phyloP scores from a whole-genome alignment of 1,284 basidiomycete species.

The Austropuccinia psidii region DNA sequence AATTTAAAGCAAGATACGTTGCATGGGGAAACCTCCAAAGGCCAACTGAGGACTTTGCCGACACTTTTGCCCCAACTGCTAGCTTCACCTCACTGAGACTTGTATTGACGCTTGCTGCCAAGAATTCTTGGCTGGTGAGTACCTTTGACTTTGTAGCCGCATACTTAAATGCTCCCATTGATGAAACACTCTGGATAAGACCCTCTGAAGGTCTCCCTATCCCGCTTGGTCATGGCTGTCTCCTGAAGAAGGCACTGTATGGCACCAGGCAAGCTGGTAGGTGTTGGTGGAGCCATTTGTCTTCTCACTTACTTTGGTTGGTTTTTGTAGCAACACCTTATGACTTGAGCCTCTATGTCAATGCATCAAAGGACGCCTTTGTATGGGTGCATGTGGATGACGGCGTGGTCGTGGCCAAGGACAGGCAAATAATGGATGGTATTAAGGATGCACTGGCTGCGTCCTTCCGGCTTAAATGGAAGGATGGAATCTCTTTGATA shows the following conservation, averaged over 20 bases:
- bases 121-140: neutral
- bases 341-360: no score
- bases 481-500: no score
- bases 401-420: no score
- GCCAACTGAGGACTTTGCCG: neutral
- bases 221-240: neutral
- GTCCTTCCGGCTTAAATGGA: no score
- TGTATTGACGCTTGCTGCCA: neutral
- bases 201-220: neutral
- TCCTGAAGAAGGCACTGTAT: neutral
- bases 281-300: neutral
- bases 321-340: no score
- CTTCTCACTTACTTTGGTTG: no score
- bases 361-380: no score
- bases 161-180: slow-evolving; percentile 7
- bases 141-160: slow-evolving; percentile 10
- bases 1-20: neutral
- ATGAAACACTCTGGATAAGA: neutral
- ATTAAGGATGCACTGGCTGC: no score
- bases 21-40: neutral
- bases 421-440: no score
- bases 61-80: neutral
- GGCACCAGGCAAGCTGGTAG: neutral
- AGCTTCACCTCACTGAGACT: neutral
- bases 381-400: no score